These are phyloP conservation scores for Colletotrichum tropicicola DNA, from an alignment of 2,329 filamentous ascomycete genomes.

Conservation along the genomic window DNA sequence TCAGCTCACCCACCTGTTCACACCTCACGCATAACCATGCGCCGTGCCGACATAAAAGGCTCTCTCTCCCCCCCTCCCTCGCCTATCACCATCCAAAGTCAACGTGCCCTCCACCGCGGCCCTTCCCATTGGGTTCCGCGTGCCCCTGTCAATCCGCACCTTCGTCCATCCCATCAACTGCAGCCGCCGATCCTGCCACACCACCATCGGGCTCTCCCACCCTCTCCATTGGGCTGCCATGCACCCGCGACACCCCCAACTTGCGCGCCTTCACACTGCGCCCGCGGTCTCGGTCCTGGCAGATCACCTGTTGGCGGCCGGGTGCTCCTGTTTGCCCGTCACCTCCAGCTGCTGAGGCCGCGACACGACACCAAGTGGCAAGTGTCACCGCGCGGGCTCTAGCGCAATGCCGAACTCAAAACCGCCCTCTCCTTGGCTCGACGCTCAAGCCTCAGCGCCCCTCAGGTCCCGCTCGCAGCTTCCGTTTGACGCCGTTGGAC, in stretches of 20 bases:
- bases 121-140: constrained; percentile 11
- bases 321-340: background rate
- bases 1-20: too few species aligned
- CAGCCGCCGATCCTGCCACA: constrained; percentile 29
- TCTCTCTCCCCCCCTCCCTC: background rate
- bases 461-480: background rate
- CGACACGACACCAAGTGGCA: constrained; percentile 27
- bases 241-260: constrained; percentile 14
- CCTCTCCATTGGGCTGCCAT: constrained; percentile 23
- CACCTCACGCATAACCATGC: too few species aligned
- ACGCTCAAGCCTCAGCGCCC: background rate
- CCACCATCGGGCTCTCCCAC: constrained; percentile 15
- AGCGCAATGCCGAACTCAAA: constrained; percentile 6
- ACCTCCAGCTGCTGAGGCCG: constrained; percentile 1
- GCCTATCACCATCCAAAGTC: background rate
- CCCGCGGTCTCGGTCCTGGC: constrained; percentile 9
- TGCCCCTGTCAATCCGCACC: constrained; percentile 13
- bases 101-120: constrained; percentile 8
- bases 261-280: background rate
- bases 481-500: background rate
- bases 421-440: background rate
- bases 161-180: constrained; percentile 19
- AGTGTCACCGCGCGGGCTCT: constrained; percentile 11
- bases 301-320: background rate
- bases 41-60: too few species aligned